phyloP scores from a whole-genome alignment of 176 grass and related monocot genomes.

The Elymus sibiricus region DNA sequence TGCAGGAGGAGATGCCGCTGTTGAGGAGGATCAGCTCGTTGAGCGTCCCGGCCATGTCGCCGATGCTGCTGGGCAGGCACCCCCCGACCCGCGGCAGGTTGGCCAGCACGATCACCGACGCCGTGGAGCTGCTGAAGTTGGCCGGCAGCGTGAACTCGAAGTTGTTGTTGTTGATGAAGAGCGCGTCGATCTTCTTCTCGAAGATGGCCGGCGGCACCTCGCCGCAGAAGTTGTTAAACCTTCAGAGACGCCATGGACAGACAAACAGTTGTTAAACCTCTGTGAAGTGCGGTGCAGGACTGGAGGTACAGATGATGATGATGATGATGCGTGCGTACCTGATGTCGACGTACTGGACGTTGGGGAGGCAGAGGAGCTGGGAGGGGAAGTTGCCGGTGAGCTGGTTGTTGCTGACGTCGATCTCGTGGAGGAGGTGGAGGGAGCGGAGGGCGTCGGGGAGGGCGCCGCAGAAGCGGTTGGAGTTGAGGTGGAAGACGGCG shows the following conservation, averaged over 20 bases:
- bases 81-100: conserved; percentile 60
- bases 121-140: conserved; percentile 66
- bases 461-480: conserved; percentile 56
- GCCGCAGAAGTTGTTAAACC: conserved; percentile 73
- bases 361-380: conserved; percentile 55
- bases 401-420: conserved; percentile 83
- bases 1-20: conserved; percentile 87
- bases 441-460: conserved; percentile 53
- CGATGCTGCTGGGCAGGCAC: conserved; percentile 72
- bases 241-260: neutral
- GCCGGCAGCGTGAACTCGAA: conserved; percentile 58
- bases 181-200: conserved; percentile 71
- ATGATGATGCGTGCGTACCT: conserved; percentile 29
- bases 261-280: neutral
- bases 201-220: conserved; percentile 65
- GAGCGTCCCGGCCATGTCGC: conserved; percentile 69
- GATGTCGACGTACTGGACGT: conserved; percentile 70
- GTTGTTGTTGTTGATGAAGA: conserved; percentile 93
- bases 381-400: conserved; percentile 63
- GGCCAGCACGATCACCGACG: conserved; percentile 80
- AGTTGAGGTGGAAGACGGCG: conserved; percentile 87
- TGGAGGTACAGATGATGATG: neutral
- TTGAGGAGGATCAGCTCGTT: conserved; percentile 74
- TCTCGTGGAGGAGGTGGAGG: conserved; percentile 62
- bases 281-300: neutral